Evolutionary conservation across 768 basidiomycete genomes (phyloP), one percentile per base, ranked within the genome.

Genomic region (Coprinopsis strossmayeri): DNA sequence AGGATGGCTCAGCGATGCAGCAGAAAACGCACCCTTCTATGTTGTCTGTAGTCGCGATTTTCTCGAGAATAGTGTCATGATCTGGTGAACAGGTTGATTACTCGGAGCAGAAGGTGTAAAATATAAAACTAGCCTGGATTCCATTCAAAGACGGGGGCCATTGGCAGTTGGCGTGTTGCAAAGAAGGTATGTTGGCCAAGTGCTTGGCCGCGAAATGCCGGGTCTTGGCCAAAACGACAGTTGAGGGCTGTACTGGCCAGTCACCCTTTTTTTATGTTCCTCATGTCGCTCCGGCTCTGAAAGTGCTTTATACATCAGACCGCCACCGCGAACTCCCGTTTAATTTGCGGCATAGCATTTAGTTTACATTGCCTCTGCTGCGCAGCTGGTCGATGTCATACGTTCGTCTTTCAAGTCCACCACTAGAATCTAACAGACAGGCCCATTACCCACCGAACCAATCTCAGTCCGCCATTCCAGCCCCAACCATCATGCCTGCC

Each of bases 11-110:
- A n/a, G 35, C 28, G 5, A 47, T 39, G 27, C 34, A 52, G 30
- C 41, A 40, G 39, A 25, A 56, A 52, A 64, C 77, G 53, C 61
- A 87, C 79, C 85, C 74, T 37, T 42, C 24, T 54, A 84, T 64
- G 32, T 66, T 61, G 64, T 91, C 87, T 1, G 79, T 79, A 10
- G 73, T 72, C 4, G 85, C 86, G 53, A 85, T 79, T 45, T 72
- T 69, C 51, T 82, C 72, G 26, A 91, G 65, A 2, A 81, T 53
- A 10, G 62, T 60, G 51, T 86, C 78, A 56, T 84, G 71, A 52
- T 79, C 86, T 84, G 64, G 39, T 21, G 37, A 28, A 50, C 46
- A 49, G 45, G 13, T 17, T 28, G 39, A 37, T n/a, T 21, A 17
- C 47, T 17, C 27, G 46, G 3, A 15, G 4, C 7, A 24, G 23